Conservation (phyloP, 768 basidiomycete species). For the Russula vinacea region DNA sequence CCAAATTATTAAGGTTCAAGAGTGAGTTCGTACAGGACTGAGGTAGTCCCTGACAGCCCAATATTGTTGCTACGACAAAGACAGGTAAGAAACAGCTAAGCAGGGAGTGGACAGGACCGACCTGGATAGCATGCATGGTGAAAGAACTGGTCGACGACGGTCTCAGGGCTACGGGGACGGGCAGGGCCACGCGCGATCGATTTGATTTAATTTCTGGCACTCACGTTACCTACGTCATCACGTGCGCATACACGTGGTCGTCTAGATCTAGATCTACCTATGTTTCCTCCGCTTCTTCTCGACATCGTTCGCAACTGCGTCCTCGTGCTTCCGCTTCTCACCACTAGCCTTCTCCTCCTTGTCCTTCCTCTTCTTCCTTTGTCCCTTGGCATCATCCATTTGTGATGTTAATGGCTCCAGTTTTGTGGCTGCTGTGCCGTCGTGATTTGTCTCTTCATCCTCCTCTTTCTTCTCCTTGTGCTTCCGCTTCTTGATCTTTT, state of each 20-base stretch:
- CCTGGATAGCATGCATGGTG: conserved; percentile 52
- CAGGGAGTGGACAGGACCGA: conserved; percentile 21
- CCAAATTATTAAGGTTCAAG: conserved; percentile 33
- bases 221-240: conserved; percentile 15
- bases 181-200: conserved; percentile 28
- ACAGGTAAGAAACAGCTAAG: not conserved
- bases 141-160: conserved; percentile 13
- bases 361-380: conserved; percentile 1
- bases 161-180: conserved; percentile 22
- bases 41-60: conserved; percentile 95
- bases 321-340: conserved; percentile 2
- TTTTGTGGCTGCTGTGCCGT: not conserved
- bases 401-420: not conserved
- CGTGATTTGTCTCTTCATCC: not conserved
- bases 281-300: conserved; percentile 20
- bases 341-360: conserved; percentile 3
- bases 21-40: conserved; percentile 60
- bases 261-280: not conserved
- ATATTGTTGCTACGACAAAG: conserved; percentile 66
- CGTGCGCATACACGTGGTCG: conserved; percentile 6
- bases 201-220: conserved; percentile 29
- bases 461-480: conserved; percentile 18
- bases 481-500: conserved; percentile 25
- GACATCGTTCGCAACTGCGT: not conserved
- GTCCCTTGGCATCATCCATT: not conserved